These are phyloP conservation scores for Pontederia crassipes DNA, from an alignment of 176 grass and related monocot species.

Conservation along the genomic window DNA sequence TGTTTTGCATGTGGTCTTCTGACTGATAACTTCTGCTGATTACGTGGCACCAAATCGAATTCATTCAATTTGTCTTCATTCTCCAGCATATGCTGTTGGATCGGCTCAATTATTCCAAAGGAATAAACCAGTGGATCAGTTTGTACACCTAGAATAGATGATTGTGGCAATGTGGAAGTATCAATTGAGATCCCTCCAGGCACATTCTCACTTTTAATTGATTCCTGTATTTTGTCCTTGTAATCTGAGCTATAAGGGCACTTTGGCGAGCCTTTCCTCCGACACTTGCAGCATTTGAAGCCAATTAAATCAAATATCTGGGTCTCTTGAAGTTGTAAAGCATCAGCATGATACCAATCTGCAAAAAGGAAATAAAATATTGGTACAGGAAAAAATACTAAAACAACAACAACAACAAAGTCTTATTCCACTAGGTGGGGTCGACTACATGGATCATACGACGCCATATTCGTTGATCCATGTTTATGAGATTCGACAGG, in stretches of 20 bases:
- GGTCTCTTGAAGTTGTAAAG: conserved; percentile 74
- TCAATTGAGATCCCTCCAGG: background rate
- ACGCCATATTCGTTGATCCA: too few species aligned
- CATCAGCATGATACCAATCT: conserved; percentile 97
- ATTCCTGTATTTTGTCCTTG: conserved; percentile 30
- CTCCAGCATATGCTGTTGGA: conserved; percentile 23
- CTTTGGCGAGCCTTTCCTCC: conserved; percentile 63
- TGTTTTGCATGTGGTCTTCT: conserved; percentile 49
- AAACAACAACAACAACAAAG: too few species aligned
- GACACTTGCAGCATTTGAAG: conserved; percentile 82
- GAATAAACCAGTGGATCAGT: conserved; percentile 45
- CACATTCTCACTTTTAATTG: conserved; percentile 6
- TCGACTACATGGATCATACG: too few species aligned
- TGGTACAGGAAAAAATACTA: conserved; percentile 3
- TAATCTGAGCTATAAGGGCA: conserved; percentile 56
- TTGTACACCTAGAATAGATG: background rate
- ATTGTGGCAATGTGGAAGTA: background rate
- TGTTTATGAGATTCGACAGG: too few species aligned
- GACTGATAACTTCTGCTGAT: conserved; percentile 57
- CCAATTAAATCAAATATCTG: conserved; percentile 47
- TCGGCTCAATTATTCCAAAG: conserved; percentile 39
- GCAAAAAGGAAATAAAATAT: conserved; percentile 19
- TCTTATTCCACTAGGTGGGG: too few species aligned
- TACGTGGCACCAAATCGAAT: conserved; percentile 6
- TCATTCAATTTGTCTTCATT: conserved; percentile 29